Evolutionary conservation across 2,329 filamentous ascomycete species (phyloP).

Genomic region (Apiospora rasikravindrae): DNA sequence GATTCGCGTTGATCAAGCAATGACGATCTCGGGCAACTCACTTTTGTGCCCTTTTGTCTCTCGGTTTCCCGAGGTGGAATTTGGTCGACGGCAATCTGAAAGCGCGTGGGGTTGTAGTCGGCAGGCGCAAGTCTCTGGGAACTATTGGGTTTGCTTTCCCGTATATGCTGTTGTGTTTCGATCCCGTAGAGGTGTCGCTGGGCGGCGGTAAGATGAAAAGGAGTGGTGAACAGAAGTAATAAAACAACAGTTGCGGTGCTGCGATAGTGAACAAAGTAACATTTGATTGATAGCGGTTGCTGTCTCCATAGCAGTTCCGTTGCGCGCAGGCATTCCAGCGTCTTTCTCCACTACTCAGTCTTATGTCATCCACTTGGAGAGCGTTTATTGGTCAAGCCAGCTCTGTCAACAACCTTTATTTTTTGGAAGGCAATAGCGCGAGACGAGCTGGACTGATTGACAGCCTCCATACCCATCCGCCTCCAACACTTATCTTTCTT

Average conservation of each 20-base stretch:
- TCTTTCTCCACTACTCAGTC: not conserved
- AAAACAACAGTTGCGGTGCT: not conserved
- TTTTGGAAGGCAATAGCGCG: slow-evolving; percentile 2
- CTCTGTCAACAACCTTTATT: slow-evolving; percentile 15
- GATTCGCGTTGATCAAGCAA: slow-evolving; percentile 23
- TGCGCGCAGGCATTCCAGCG: not conserved
- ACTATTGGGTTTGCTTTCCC: not conserved
- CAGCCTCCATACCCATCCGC: not conserved
- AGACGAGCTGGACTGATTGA: not conserved
- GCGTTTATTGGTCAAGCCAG: not conserved
- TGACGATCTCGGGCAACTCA: slow-evolving; percentile 24
- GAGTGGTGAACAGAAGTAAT: not conserved
- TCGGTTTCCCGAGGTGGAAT: slow-evolving; percentile 5
- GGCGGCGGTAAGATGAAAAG: not conserved
- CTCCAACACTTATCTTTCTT: not conserved
- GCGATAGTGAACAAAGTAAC: slow-evolving; percentile 8
- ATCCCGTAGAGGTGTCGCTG: not conserved
- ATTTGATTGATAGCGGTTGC: not conserved
- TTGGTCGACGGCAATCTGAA: not conserved
- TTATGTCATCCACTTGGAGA: not conserved
- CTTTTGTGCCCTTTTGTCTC: slow-evolving; percentile 22
- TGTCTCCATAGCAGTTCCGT: not conserved
- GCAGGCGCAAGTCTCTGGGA: not conserved
- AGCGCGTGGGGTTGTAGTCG: not conserved
- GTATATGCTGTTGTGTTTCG: not conserved